phyloP scores from a whole-genome alignment of 1,284 basidiomycete species.

The Marasmius fiardii region DNA sequence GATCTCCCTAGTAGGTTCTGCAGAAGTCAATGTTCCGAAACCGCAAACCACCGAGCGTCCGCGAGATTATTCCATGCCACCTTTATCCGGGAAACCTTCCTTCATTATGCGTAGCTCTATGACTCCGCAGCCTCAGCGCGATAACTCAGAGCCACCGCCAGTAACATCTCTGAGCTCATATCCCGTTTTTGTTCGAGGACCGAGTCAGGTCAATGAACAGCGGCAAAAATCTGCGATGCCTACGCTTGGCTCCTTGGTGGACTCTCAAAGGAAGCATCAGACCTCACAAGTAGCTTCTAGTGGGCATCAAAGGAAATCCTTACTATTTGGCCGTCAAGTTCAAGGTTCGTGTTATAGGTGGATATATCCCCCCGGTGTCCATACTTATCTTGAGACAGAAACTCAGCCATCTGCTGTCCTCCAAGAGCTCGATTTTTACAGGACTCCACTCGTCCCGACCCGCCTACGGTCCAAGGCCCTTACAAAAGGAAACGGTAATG shows the following conservation, averaged over 20 bases:
- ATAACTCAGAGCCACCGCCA: constrained; percentile 67
- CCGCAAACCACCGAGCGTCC: constrained; percentile 18
- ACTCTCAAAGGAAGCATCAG: constrained; percentile 41
- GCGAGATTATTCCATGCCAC: constrained; percentile 30
- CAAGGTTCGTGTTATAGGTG: constrained; percentile 27
- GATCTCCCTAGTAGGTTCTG: constrained; percentile 14
- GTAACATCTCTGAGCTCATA: constrained; percentile 54
- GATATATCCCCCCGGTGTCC: constrained; percentile 1
- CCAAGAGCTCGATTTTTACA: constrained; percentile 70
- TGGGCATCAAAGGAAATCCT: constrained; percentile 44
- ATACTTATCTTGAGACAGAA: constrained; percentile 19
- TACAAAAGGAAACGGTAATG: constrained; percentile 21
- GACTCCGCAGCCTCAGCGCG: constrained; percentile 51
- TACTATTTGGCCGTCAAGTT: constrained; percentile 41
- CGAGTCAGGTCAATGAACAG: constrained; percentile 34
- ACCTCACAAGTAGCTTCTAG: constrained; percentile 40
- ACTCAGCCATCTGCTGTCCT: constrained; percentile 55
- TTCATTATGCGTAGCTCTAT: constrained; percentile 64
- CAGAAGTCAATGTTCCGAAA: constrained; percentile 21
- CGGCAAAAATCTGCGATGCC: constrained; percentile 28
- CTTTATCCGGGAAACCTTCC: constrained; percentile 40
- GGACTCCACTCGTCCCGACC: constrained; percentile 69
- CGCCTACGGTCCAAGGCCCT: constrained; percentile 47
- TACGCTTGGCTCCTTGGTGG: constrained; percentile 62
- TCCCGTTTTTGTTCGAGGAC: constrained; percentile 67